A percentile compares a stretch with the other conserved stretches of the same genome.
Conservation (phyloP, 257 asterid species). For the Pogostemon cablin region DNA sequence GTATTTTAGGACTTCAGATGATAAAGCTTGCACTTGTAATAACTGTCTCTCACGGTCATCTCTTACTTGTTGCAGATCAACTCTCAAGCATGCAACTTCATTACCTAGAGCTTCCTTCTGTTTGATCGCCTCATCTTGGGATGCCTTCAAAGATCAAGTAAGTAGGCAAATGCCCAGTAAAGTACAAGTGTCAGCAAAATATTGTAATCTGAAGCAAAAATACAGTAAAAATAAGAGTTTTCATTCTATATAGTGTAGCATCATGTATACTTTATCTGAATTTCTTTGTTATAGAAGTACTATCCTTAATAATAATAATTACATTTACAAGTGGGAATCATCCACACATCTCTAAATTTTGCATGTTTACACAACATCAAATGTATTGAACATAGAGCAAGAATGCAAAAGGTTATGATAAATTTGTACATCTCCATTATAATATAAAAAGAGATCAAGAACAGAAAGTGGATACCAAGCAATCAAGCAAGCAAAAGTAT, state of each 20-base stretch:
- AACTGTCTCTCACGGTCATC: conserved; percentile 78
- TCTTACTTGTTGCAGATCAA: conserved; percentile 77
- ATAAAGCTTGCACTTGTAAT: conserved; percentile 57
- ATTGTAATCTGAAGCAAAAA: too few relatives aligned
- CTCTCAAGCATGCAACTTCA: conserved; percentile 73
- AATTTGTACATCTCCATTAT: not conserved
- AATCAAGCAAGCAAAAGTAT: conserved; percentile 14
- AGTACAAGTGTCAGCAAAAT: too few relatives aligned
- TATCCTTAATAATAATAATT: not conserved
- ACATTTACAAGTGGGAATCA: not conserved
- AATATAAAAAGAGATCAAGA: not conserved
- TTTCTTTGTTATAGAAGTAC: too few relatives aligned
- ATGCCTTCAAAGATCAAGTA: conserved; percentile 44
- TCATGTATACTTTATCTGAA: too few relatives aligned
- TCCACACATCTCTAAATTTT: not conserved
- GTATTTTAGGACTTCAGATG: conserved; percentile 56
- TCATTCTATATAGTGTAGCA: too few relatives aligned
- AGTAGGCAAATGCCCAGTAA: not conserved
- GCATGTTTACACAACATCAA: conserved; percentile 6
- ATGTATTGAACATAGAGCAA: not conserved
- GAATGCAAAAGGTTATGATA: not conserved
- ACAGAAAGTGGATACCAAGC: not conserved
- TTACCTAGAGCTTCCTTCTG: conserved; percentile 71
- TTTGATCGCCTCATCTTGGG: conserved; percentile 71
- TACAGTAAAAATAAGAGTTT: too few relatives aligned